Evolutionary conservation across 177 flowering plant species (phyloP).

Genomic region (Vitis hybrid): DNA sequence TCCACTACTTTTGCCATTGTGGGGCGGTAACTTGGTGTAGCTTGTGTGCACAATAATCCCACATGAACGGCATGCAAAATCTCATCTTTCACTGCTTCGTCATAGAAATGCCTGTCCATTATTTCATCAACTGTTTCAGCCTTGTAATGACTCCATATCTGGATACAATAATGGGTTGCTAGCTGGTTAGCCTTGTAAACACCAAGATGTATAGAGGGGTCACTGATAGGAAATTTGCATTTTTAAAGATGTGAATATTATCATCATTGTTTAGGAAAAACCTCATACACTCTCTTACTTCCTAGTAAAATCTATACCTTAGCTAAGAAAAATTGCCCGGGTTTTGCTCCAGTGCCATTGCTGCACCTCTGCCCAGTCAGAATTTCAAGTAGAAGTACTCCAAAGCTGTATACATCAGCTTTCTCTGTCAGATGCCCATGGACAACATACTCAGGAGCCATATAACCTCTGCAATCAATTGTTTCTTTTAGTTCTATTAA

Average conservation of each 20-base stretch:
- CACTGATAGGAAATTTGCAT: no score
- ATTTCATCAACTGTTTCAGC: neutral
- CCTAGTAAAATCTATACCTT: neutral
- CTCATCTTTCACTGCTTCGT: conserved; percentile 1
- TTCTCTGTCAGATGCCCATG: conserved; percentile 38
- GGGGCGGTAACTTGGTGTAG: conserved; percentile 10
- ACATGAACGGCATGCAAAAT: conserved; percentile 10
- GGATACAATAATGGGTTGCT: neutral
- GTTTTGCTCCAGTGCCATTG: conserved; percentile 4
- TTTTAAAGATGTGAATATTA: no score
- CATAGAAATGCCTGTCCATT: conserved; percentile 2
- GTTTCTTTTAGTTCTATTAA: neutral
- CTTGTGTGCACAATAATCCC: conserved; percentile 19
- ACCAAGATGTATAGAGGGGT: neutral
- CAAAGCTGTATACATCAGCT: conserved; percentile 33
- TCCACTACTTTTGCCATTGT: conserved; percentile 19
- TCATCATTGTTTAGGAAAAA: neutral
- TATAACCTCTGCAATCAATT: conserved; percentile 18
- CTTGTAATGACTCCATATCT: conserved; percentile 16
- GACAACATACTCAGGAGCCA: conserved; percentile 38
- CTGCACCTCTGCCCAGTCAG: conserved; percentile 17
- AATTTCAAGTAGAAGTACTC: conserved; percentile 15
- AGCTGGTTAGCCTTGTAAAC: neutral
- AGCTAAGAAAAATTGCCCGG: conserved; percentile 5
- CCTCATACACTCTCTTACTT: neutral